Conservation (phyloP, 2,329 filamentous ascomycete species). For the Pyricularia grisea region DNA sequence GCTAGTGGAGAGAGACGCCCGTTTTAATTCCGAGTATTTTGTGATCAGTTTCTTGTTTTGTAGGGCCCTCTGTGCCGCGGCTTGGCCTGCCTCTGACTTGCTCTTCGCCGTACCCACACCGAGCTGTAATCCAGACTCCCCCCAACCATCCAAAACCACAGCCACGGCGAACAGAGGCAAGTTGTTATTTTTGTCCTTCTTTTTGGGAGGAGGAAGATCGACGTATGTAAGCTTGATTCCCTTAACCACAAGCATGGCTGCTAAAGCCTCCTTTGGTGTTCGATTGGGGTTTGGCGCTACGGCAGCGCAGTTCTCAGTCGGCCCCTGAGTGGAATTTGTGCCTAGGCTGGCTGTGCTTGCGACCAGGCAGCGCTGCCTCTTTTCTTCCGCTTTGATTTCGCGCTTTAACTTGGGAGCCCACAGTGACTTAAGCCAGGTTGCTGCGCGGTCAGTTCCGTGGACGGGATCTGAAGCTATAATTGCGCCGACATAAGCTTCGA, state of each 20-base stretch:
- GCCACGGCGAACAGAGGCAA: conserved; percentile 53
- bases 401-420: conserved; percentile 59
- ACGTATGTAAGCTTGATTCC: conserved; percentile 53
- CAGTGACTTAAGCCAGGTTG: conserved; percentile 64
- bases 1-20: conserved; percentile 16
- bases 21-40: conserved; percentile 37
- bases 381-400: conserved; percentile 37
- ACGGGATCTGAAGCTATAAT: conserved; percentile 58
- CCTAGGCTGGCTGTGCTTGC: not conserved
- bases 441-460: conserved; percentile 50
- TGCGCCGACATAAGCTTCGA: conserved; percentile 83
- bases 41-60: conserved; percentile 56
- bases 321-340: conserved; percentile 3
- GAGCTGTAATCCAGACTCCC: conserved; percentile 47
- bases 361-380: not conserved
- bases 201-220: conserved; percentile 41
- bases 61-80: conserved; percentile 55
- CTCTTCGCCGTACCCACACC: conserved; percentile 54
- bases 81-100: conserved; percentile 61
- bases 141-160: conserved; percentile 59
- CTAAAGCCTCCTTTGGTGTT: conserved; percentile 43
- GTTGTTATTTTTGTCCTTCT: conserved; percentile 42
- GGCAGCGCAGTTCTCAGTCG: conserved; percentile 6
- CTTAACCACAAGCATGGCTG: conserved; percentile 41
- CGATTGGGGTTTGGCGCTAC: conserved; percentile 12